A percentile compares a stretch with the other conserved stretches of the same genome.
These are phyloP conservation scores for Sarocladium oryzae DNA, from an alignment of 2,329 filamentous ascomycete species.

Conservation along the genomic window DNA sequence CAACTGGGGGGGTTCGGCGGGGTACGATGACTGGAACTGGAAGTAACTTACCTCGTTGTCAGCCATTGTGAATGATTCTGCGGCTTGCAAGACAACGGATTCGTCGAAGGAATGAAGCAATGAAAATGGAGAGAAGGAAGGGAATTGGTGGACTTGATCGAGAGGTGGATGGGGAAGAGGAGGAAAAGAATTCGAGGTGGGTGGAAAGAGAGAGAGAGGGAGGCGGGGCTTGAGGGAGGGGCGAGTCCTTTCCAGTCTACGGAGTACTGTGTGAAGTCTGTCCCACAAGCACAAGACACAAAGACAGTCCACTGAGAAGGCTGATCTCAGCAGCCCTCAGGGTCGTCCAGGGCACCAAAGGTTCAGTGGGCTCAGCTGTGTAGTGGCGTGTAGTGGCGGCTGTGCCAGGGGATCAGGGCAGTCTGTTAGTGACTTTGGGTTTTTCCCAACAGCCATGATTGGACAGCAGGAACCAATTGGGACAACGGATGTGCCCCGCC, in stretches of 20 bases:
- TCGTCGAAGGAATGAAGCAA: constrained; percentile 17
- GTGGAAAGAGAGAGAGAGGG: constrained; percentile 14
- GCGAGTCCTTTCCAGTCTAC: constrained; percentile 9
- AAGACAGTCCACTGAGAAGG: not conserved
- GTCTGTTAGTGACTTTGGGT: not conserved
- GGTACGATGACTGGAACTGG: constrained; percentile 12
- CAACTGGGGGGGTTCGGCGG: constrained; percentile 13
- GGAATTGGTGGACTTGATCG: constrained; percentile 18
- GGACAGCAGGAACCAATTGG: not conserved
- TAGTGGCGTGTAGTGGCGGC: not conserved
- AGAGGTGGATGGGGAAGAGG: constrained; percentile 15
- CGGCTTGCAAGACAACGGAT: constrained; percentile 23
- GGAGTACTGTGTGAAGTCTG: not conserved
- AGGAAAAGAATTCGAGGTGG: constrained; percentile 14
- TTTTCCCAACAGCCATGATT: constrained; percentile 5
- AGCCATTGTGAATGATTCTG: constrained; percentile 49
- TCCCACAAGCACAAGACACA: constrained; percentile 1
- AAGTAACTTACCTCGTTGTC: constrained; percentile 43
- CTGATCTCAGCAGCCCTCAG: no score
- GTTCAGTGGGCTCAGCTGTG: not conserved
- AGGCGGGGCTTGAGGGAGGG: constrained; percentile 13
- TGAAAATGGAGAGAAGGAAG: constrained; percentile 17
- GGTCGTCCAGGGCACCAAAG: no score
- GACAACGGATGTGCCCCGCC: not conserved
- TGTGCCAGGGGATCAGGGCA: not conserved